Percentiles rank a stretch among this genome's conserved stretches.
Conservation (phyloP, 2,329 filamentous ascomycete genomes). For the Arthrobotrys sinensis region DNA sequence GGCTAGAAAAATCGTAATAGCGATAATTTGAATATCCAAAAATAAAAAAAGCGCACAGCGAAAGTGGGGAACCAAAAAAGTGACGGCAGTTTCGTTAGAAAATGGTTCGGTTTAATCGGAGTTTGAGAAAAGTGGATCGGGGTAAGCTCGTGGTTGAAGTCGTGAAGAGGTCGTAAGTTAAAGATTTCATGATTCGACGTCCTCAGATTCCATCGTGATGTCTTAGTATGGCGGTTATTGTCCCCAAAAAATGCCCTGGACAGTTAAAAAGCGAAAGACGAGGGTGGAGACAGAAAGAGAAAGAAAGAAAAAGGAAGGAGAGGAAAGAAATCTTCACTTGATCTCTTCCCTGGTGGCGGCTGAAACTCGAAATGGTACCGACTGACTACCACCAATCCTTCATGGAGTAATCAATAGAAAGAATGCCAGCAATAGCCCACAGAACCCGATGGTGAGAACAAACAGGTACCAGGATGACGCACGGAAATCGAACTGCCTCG, state of each 20-base stretch:
- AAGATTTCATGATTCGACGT: conserved; percentile 49
- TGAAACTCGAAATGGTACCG: conserved; percentile 33
- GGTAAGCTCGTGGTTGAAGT: conserved; percentile 39
- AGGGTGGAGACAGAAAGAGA: conserved; percentile 24
- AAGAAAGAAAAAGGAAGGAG: conserved; percentile 3
- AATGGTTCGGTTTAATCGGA: conserved; percentile 15
- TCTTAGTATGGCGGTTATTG: conserved; percentile 8
- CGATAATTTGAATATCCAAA: conserved; percentile 28
- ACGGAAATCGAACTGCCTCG: conserved; percentile 43
- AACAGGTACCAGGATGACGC: conserved; percentile 36
- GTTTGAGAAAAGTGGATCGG: conserved; percentile 40
- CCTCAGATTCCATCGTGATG: conserved; percentile 33
- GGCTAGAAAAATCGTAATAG: conserved; percentile 24
- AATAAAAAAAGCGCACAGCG: conserved; percentile 10
- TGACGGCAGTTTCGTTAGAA: conserved; percentile 33
- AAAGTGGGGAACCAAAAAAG: conserved; percentile 19
- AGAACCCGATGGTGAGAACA: conserved; percentile 8
- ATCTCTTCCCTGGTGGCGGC: conserved; percentile 30
- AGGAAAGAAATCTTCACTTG: conserved; percentile 16
- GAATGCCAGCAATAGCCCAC: not conserved
- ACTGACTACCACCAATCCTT: conserved; percentile 36
- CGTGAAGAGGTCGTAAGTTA: conserved; percentile 51
- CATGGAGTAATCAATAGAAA: conserved; percentile 5
- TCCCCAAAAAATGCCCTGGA: conserved; percentile 14
- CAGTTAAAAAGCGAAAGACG: conserved; percentile 21